phyloP scores from a whole-genome alignment of 1,139 yeast genomes.

The Ogataea hybrid region DNA sequence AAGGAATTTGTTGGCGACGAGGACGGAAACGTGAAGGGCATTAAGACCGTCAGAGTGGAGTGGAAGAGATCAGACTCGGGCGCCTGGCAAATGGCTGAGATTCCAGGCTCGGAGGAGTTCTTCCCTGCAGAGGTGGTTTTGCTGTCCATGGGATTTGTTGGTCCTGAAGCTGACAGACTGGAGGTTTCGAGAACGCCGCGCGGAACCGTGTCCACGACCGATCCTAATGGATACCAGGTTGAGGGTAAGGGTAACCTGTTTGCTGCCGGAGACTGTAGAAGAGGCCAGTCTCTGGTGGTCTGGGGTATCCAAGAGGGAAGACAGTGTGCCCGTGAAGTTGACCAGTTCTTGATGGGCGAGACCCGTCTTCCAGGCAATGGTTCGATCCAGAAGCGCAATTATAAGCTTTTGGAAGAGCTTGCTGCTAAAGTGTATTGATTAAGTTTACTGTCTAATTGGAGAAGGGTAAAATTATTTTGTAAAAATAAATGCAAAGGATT shows the following conservation, averaged over 20 bases:
- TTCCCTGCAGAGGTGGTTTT: constrained; percentile 95
- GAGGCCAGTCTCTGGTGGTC: constrained; percentile 97
- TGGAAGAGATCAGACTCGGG: constrained; percentile 96
- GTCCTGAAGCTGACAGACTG: constrained; percentile 87
- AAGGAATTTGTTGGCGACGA: constrained; percentile 96
- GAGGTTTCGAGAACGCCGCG: constrained; percentile 73
- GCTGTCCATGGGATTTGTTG: constrained; percentile 96
- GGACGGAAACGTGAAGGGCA: constrained; percentile 89
- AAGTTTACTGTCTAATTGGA: neutral
- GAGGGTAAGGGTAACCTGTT: constrained; percentile 63
- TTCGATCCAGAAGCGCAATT: constrained; percentile 81
- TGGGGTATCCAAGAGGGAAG: constrained; percentile 99
- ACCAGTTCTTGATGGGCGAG: constrained; percentile 70
- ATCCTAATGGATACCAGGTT: constrained; percentile 71
- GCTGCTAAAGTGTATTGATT: constrained; percentile 52
- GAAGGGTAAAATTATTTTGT: neutral
- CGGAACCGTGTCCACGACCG: constrained; percentile 77
- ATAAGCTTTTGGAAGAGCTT: constrained; percentile 67
- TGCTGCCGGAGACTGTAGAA: constrained; percentile 98
- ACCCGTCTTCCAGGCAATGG: constrained; percentile 93
- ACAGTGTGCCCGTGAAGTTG: constrained; percentile 96
- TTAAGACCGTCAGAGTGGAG: constrained; percentile 94
- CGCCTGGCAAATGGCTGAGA: constrained; percentile 99
- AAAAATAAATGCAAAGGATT: neutral
- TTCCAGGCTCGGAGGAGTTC: constrained; percentile 90